Base-by-base conservation (phyloP, 106 monocot species). In the Allium sativum region DNA sequence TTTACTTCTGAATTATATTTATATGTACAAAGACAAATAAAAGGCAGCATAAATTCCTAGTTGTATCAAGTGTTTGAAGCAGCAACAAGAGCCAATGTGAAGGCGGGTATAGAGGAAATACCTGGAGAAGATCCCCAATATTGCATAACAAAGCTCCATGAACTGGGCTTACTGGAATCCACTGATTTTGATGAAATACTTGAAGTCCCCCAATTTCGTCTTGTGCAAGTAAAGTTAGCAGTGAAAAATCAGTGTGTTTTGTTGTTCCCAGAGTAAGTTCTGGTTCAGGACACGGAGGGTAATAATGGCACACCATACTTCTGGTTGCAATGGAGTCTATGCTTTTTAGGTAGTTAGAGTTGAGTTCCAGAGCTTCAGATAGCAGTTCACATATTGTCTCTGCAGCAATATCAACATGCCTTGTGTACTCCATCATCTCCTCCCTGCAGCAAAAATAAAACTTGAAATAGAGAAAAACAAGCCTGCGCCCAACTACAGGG, bases 281-380 rank as follows among this genome's bases (percentile, higher is more conserved):
- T 7, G 87, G 84, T 65, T 92, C 70, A 7, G 87, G 87, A 60
- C 92, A 92, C 7, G 84, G 69, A 21, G 92, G 92, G 61, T 92
- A 92, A 46, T 87, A 92, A 48, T 92, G 77, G 16, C 18, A 67
- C 7, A 72, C 13, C 13, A 81, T 10, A 50, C 31, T 22, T 21
- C 73, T 73, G 9, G 72, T 79, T 47, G 71, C 47, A 18, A 16
- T 52, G 50, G 81, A 87, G 0, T 81, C 74, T 48, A 84, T 72
- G 16, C 74, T 84, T 7, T 59, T 72, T 8, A 92, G 44, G 21
- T 84, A 66, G n/a, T 44, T 55, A 0, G 72, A 21, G 0, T 64
- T 56, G 2, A 92, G 77, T 9, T 61, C 70, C 14, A 70, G 70
- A 10, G 61, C 60, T 21, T 70, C 70, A 2, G 70, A 70, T 15